A percentile compares a stretch with the other conserved stretches of the same genome.
phyloP scores from a whole-genome alignment of 306 rosid species.

The Spatholobus suberectus region DNA sequence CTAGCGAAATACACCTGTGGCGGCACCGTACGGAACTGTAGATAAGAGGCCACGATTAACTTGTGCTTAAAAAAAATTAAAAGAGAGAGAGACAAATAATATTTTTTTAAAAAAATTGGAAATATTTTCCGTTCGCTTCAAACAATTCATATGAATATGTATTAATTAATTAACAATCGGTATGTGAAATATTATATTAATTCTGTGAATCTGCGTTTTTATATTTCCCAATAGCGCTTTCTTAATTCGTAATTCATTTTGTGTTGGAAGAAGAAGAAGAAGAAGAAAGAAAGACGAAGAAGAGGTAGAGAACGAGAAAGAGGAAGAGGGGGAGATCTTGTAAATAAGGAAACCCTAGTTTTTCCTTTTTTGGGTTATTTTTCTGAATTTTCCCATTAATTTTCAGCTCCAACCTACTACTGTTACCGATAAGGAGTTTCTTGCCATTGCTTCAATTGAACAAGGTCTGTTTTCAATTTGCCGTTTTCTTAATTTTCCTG shows the following conservation, averaged over 20 bases:
- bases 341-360: constrained; percentile 55
- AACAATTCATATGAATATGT: not conserved
- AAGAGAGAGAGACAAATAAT: constrained; percentile 14
- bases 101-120: not conserved
- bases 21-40: constrained; percentile 18
- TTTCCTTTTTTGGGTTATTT: constrained; percentile 38
- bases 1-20: not conserved
- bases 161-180: constrained; percentile 11
- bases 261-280: constrained; percentile 32
- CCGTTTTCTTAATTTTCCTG: constrained; percentile 26
- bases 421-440: constrained; percentile 42
- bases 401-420: constrained; percentile 40
- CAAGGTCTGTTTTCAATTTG: constrained; percentile 44
- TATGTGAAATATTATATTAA: constrained; percentile 31
- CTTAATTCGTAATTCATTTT: constrained; percentile 38
- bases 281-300: not conserved
- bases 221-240: constrained; percentile 40
- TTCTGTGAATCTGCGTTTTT: constrained; percentile 46
- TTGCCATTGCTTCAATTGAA: constrained; percentile 46
- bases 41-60: constrained; percentile 53
- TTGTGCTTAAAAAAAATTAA: constrained; percentile 39
- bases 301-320: constrained; percentile 25
- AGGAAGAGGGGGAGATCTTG: constrained; percentile 46
- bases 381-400: constrained; percentile 31
- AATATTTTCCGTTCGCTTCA: constrained; percentile 14